These are phyloP conservation scores for Geranium rotundifolium DNA, from an alignment of 345 rosid species.

Conservation along the genomic window DNA sequence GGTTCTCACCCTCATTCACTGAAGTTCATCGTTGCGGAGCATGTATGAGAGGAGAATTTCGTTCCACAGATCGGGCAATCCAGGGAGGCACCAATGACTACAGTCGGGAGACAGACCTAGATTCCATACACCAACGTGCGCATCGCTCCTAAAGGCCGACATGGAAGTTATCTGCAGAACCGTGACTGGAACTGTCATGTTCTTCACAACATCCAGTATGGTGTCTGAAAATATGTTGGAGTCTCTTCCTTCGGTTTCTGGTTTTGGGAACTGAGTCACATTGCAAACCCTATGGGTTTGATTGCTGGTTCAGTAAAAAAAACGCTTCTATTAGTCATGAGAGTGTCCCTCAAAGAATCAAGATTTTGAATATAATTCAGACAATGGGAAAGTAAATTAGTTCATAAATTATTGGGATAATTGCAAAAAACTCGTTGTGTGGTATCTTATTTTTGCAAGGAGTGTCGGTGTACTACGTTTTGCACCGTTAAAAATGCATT, in stretches of 20 bases:
- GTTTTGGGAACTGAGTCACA: constrained; percentile 45
- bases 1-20: constrained; percentile 8
- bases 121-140: constrained; percentile 75
- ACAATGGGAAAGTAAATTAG: too few relatives aligned
- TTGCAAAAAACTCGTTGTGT: too few relatives aligned
- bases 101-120: constrained; percentile 69
- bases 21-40: constrained; percentile 3
- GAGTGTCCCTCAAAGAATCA: too few relatives aligned
- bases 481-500: too few relatives aligned
- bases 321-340: background rate
- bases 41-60: constrained; percentile 57
- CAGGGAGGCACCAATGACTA: constrained; percentile 96
- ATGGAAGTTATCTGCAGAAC: constrained; percentile 57
- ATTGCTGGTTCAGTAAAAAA: constrained; percentile 24
- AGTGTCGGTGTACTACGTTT: too few relatives aligned
- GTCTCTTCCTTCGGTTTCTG: constrained; percentile 45
- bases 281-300: constrained; percentile 45
- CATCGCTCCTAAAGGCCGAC: constrained; percentile 75
- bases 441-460: too few relatives aligned
- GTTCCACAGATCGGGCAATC: constrained; percentile 85
- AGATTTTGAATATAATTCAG: too few relatives aligned
- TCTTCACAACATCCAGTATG: constrained; percentile 38
- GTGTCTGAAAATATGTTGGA: constrained; percentile 42
- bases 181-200: constrained; percentile 50
- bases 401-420: too few relatives aligned